Conservation (phyloP, 441 rosid genomes). For the Aquilaria agallochum region DNA sequence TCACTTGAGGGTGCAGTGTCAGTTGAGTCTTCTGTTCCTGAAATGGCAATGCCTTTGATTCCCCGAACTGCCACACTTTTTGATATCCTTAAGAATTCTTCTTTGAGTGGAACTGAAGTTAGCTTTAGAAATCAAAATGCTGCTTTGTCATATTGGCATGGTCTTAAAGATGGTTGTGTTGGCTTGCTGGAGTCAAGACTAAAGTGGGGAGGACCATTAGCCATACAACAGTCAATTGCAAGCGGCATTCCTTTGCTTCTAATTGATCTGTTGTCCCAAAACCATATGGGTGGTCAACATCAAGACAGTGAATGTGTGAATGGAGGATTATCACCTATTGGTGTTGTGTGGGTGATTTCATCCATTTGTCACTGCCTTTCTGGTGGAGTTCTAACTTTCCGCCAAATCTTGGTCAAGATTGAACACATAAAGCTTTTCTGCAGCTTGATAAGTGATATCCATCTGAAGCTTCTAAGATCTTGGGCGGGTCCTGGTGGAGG, state of each 20-base stretch:
- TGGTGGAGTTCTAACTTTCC: constrained; percentile 71
- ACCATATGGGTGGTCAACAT: constrained; percentile 32
- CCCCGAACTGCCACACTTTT: constrained; percentile 85
- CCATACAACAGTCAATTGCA: constrained; percentile 83
- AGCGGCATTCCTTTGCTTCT: constrained; percentile 88
- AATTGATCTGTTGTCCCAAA: constrained; percentile 52
- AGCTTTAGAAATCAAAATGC: constrained; percentile 23
- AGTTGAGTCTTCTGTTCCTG: constrained; percentile 71
- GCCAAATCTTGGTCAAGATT: constrained; percentile 64
- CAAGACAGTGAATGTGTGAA: constrained; percentile 35
- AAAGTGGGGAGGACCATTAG: constrained; percentile 87
- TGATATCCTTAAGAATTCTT: constrained; percentile 61
- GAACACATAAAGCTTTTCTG: constrained; percentile 61
- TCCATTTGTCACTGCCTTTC: constrained; percentile 83
- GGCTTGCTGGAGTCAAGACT: constrained; percentile 86
- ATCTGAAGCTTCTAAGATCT: constrained; percentile 77
- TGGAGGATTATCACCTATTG: constrained; percentile 69
- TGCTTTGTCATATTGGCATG: constrained; percentile 80
- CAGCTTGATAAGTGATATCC: constrained; percentile 61
- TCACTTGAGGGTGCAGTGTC: constrained; percentile 85
- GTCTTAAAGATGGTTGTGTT: constrained; percentile 89
- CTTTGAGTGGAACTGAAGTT: constrained; percentile 37
- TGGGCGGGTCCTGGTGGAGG: constrained; percentile 98
- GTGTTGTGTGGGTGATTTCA: constrained; percentile 82
- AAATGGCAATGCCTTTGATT: constrained; percentile 81